These are phyloP conservation scores for Colletotrichum aenigma DNA, from an alignment of 2,329 filamentous ascomycete species.

Conservation along the genomic window DNA sequence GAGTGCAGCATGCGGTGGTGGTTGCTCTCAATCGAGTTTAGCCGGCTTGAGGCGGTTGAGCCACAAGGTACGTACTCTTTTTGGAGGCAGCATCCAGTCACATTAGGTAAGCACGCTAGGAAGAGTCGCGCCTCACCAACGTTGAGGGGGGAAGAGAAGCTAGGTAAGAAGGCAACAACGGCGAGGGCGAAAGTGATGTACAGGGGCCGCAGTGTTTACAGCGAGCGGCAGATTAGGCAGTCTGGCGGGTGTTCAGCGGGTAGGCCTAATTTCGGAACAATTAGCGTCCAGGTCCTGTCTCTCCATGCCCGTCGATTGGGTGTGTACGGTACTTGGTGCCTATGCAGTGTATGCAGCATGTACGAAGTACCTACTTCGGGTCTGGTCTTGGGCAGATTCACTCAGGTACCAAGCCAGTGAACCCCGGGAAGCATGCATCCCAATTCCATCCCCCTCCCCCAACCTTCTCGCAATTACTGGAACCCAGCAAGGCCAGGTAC, in stretches of 20 bases:
- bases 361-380: neutral
- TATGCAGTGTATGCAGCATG: neutral
- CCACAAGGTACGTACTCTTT: neutral
- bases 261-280: conserved; percentile 15
- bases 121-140: neutral
- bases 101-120: neutral
- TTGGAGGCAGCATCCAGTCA: neutral
- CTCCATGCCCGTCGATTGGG: neutral
- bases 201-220: neutral
- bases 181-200: neutral
- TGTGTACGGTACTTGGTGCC: neutral
- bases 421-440: neutral
- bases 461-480: neutral
- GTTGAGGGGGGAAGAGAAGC: neutral
- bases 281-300: neutral
- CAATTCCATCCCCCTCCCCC: neutral
- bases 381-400: neutral
- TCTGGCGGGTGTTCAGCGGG: neutral
- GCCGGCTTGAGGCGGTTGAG: neutral
- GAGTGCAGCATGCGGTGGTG: neutral
- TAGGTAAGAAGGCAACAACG: neutral
- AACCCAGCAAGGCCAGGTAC: neutral
- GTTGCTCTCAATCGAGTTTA: neutral
- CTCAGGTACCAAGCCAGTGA: neutral
- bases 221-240: neutral